These are phyloP conservation scores for Cordyceps fumosorosea DNA, from an alignment of 2,329 filamentous ascomycete species.

Conservation along the genomic window DNA sequence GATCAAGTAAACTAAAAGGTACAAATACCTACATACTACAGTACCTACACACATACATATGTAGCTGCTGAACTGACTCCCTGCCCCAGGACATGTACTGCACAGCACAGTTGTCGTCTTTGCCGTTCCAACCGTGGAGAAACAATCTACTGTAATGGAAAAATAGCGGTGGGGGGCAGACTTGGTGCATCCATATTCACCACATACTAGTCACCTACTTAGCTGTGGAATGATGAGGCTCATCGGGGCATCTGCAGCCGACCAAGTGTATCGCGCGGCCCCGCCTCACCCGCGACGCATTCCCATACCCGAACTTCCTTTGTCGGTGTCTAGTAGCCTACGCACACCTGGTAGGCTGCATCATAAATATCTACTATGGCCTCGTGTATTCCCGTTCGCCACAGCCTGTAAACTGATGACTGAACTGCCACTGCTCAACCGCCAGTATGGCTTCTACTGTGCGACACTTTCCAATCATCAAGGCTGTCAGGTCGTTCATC, in stretches of 20 bases:
- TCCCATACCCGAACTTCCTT: not conserved
- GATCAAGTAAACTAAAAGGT: too few species aligned
- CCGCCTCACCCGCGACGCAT: not conserved
- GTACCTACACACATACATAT: too few species aligned
- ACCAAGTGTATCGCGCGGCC: not conserved
- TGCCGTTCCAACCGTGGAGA: not conserved
- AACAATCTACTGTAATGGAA: not conserved
- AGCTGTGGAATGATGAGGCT: not conserved
- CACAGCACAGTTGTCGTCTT: too few species aligned
- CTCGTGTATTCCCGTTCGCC: not conserved
- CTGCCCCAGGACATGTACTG: too few species aligned
- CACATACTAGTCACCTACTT: too few species aligned
- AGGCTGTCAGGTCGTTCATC: conserved; percentile 65
- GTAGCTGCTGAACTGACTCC: too few species aligned
- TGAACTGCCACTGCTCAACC: not conserved
- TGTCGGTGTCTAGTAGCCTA: not conserved
- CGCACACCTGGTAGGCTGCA: not conserved
- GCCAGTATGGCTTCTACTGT: conserved; percentile 38
- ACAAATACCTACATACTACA: too few species aligned
- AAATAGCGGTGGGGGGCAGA: not conserved
- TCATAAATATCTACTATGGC: too few species aligned
- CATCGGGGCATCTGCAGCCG: conserved; percentile 3
- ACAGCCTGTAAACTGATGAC: not conserved
- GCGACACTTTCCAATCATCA: conserved; percentile 65
- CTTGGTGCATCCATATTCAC: too few species aligned